Conservation (phyloP, 1,139 yeast species). For the Blastobotrys proliferans region DNA sequence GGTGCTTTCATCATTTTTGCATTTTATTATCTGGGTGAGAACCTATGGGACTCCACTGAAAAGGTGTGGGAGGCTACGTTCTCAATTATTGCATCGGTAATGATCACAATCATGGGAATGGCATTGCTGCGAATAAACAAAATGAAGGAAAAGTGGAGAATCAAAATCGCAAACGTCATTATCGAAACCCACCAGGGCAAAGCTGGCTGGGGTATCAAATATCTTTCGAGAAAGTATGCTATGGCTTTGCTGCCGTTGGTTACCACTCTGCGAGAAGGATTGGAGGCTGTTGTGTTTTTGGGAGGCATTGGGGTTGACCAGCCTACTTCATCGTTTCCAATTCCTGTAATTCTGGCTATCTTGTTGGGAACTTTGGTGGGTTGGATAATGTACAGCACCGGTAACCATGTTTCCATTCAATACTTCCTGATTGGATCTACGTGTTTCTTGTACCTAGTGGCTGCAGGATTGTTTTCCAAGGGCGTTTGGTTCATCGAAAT, state of each 20-base stretch:
- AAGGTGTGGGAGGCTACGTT: conserved; percentile 90
- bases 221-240: conserved; percentile 56
- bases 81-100: conserved; percentile 70
- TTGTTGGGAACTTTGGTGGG: conserved; percentile 73
- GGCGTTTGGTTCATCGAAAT: conserved; percentile 84
- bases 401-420: conserved; percentile 63
- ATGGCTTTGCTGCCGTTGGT: conserved; percentile 76
- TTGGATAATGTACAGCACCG: conserved; percentile 63
- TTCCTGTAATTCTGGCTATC: conserved; percentile 76
- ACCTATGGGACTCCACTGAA: conserved; percentile 79
- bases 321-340: conserved; percentile 60
- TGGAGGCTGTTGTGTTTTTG: conserved; percentile 86
- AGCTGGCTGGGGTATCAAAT: conserved; percentile 23
- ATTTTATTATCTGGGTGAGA: conserved; percentile 73
- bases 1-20: conserved; percentile 73
- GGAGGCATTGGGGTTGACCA: conserved; percentile 71
- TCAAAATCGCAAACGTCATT: conserved; percentile 54
- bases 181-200: conserved; percentile 36
- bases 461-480: conserved; percentile 86
- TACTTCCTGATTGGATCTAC: conserved; percentile 77
- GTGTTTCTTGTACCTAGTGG: conserved; percentile 73
- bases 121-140: conserved; percentile 80
- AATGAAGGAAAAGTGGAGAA: conserved; percentile 84
- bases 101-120: conserved; percentile 86
- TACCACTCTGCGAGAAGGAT: conserved; percentile 84